Evolutionary conservation across 23 red algal genomes (phyloP).

Genomic region (Gracilariopsis chorda): DNA sequence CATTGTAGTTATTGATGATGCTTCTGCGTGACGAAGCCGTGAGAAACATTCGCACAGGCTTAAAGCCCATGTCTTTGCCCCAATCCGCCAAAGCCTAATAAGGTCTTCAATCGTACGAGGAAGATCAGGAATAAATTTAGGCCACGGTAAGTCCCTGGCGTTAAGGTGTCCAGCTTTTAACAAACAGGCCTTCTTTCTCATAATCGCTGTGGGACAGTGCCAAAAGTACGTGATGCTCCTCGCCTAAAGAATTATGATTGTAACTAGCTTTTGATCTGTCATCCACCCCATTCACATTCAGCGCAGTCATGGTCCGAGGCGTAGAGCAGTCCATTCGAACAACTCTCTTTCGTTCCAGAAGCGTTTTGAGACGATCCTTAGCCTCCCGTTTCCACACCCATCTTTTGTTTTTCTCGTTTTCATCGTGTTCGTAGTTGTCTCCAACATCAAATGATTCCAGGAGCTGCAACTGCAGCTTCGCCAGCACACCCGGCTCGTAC

Average conservation of each 20-base stretch:
- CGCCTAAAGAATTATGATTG: too few species aligned
- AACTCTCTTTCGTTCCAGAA: too few species aligned
- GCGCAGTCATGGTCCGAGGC: too few species aligned
- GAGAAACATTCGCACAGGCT: too few species aligned
- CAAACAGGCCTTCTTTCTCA: too few species aligned
- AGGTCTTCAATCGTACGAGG: neutral
- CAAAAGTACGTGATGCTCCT: too few species aligned
- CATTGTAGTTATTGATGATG: neutral
- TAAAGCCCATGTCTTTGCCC: neutral
- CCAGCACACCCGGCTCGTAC: neutral
- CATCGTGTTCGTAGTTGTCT: neutral
- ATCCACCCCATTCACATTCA: too few species aligned
- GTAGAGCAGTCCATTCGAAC: too few species aligned
- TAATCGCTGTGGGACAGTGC: too few species aligned
- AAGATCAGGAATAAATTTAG: neutral
- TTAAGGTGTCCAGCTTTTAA: too few species aligned
- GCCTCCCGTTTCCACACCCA: neutral
- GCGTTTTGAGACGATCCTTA: neutral
- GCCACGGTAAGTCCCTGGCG: too few species aligned
- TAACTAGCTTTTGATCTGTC: too few species aligned
- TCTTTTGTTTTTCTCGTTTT: neutral
- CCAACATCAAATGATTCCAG: neutral
- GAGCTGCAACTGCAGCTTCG: neutral
- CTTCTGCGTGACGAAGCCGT: neutral
- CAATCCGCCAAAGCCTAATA: neutral